These are phyloP conservation scores for Sporisorium exsertum DNA, from an alignment of 1,284 basidiomycete species.

Conservation along the genomic window DNA sequence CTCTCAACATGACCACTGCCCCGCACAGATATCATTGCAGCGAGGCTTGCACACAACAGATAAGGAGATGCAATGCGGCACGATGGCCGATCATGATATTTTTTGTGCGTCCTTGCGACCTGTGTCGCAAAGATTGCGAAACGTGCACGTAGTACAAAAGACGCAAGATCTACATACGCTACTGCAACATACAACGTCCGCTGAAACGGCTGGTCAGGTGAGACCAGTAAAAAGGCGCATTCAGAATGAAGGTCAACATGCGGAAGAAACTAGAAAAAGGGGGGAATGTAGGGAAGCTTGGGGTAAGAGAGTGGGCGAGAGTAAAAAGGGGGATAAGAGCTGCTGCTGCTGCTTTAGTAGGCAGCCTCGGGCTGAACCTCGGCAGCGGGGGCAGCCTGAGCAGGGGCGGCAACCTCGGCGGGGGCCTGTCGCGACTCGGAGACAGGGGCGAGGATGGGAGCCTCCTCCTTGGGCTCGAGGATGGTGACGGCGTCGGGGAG, in stretches of 20 bases:
- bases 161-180: conserved; percentile 9
- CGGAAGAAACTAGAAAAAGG: conserved; percentile 39
- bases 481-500: conserved; percentile 96
- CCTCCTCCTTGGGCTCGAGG: conserved; percentile 80
- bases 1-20: not conserved
- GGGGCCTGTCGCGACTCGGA: conserved; percentile 66
- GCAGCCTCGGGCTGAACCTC: conserved; percentile 59
- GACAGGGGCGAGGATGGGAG: conserved; percentile 70
- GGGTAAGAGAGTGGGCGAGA: conserved; percentile 50
- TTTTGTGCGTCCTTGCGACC: conserved; percentile 19
- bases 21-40: not conserved
- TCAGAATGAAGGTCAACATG: conserved; percentile 7
- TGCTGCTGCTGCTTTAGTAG: conserved; percentile 43
- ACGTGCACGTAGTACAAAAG: conserved; percentile 14
- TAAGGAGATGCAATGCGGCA: conserved; percentile 24
- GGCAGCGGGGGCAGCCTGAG: conserved; percentile 51
- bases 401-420: conserved; percentile 48
- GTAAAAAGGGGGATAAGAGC: conserved; percentile 26
- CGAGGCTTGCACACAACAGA: not conserved
- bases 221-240: conserved; percentile 17
- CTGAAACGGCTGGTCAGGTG: conserved; percentile 16
- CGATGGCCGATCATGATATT: conserved; percentile 38
- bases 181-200: conserved; percentile 19
- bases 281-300: conserved; percentile 46
- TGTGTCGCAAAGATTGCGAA: conserved; percentile 16